Evolutionary conservation across 441 rosid genomes (phyloP).

Genomic region (Gossypium gossypioides): DNA sequence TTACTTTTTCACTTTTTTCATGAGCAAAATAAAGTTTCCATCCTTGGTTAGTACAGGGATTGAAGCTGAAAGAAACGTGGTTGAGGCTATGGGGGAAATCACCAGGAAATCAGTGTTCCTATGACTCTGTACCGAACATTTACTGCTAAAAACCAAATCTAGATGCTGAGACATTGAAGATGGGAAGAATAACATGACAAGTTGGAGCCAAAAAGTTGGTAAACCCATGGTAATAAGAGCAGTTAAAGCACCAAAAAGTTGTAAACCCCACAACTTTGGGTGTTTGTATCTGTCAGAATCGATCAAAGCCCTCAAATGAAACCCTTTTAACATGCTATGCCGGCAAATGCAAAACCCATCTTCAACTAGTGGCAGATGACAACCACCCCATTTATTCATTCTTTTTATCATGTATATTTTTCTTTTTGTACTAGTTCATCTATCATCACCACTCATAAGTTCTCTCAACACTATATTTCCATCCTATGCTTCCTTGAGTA

Average conservation of each 20-base stretch:
- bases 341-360: background rate
- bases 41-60: background rate
- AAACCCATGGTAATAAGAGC: background rate
- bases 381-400: background rate
- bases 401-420: background rate
- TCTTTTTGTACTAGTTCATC: too few species aligned
- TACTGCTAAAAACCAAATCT: background rate
- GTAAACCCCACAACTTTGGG: constrained; percentile 7
- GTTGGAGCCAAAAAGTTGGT: too few species aligned
- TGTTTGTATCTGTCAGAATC: background rate
- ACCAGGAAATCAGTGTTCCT: background rate
- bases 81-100: background rate
- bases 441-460: too few species aligned
- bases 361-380: background rate
- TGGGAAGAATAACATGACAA: background rate
- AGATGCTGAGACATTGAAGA: background rate
- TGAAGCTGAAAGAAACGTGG: background rate
- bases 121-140: background rate
- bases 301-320: constrained; percentile 1
- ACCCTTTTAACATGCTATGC: background rate
- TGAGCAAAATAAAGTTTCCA: background rate
- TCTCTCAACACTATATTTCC: too few species aligned
- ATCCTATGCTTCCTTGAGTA: too few species aligned
- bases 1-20: background rate
- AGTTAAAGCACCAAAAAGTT: constrained; percentile 4